Conservation (phyloP, 2,329 filamentous ascomycete species). For the Paecilomyces dactylethromorphus region DNA sequence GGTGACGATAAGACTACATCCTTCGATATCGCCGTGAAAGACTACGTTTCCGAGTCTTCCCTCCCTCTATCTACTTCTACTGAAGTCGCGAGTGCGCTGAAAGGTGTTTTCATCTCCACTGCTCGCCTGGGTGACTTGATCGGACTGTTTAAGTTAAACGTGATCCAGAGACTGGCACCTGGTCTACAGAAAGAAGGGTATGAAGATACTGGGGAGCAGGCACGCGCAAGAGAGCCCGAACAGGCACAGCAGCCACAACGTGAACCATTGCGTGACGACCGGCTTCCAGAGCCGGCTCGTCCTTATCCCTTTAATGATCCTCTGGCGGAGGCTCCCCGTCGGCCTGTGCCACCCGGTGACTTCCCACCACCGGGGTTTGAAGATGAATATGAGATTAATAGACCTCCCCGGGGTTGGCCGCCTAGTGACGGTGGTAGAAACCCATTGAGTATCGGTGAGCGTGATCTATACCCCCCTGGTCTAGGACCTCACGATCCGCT, state of each 20-base stretch:
- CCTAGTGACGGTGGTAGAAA: constrained; percentile 42
- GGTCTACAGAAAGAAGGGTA: constrained; percentile 72
- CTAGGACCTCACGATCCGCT: constrained; percentile 81
- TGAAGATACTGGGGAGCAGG: constrained; percentile 46
- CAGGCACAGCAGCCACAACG: constrained; percentile 33
- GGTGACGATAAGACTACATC: constrained; percentile 75
- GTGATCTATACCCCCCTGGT: constrained; percentile 81
- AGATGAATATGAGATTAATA: constrained; percentile 79
- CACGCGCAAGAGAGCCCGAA: constrained; percentile 30
- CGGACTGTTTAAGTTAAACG: constrained; percentile 64
- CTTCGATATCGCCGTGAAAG: constrained; percentile 66
- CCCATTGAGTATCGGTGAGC: constrained; percentile 68
- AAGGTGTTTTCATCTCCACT: constrained; percentile 66
- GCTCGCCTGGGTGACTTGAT: constrained; percentile 65
- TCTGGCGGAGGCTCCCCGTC: constrained; percentile 53
- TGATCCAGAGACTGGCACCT: constrained; percentile 79
- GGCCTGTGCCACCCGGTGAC: constrained; percentile 62
- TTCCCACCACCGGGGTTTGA: constrained; percentile 88
- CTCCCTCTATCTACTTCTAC: constrained; percentile 44
- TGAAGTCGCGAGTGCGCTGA: constrained; percentile 26
- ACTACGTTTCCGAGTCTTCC: constrained; percentile 63
- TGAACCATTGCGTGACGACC: constrained; percentile 47
- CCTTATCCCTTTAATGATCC: constrained; percentile 64
- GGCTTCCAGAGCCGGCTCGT: constrained; percentile 53
- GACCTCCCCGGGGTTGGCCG: constrained; percentile 51